Evolutionary conservation across 2,329 filamentous ascomycete genomes (phyloP).

Genomic region (Didymella glomerata): DNA sequence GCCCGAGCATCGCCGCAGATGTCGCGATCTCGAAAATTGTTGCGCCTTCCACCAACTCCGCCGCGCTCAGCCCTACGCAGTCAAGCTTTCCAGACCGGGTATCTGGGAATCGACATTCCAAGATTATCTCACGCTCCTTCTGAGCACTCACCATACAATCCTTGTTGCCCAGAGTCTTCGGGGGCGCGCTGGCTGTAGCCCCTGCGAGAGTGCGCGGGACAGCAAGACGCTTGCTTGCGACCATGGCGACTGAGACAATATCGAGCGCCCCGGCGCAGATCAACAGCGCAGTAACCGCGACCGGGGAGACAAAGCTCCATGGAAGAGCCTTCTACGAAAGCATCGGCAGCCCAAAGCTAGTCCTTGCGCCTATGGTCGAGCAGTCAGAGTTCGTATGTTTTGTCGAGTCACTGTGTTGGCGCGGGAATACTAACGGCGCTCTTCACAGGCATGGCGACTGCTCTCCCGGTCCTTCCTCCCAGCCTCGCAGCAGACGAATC

Average conservation of each 20-base stretch:
- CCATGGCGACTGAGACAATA: conserved; percentile 30
- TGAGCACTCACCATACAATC: conserved; percentile 31
- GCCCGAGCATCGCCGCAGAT: conserved; percentile 11
- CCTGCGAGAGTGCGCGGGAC: conserved; percentile 20
- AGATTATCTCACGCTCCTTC: background rate
- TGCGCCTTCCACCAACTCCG: conserved; percentile 1
- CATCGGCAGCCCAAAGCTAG: conserved; percentile 87
- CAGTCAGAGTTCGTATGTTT: conserved; percentile 91
- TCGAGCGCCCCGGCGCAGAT: conserved; percentile 19
- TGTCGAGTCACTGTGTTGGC: conserved; percentile 6
- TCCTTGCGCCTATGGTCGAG: conserved; percentile 97
- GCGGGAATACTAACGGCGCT: conserved; percentile 18
- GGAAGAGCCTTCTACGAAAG: conserved; percentile 94
- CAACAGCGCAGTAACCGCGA: conserved; percentile 21
- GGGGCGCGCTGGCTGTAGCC: conserved; percentile 34
- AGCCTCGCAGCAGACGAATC: conserved; percentile 59
- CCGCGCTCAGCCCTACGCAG: background rate
- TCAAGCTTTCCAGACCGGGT: background rate
- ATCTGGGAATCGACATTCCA: background rate
- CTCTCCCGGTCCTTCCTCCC: conserved; percentile 92
- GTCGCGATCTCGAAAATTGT: conserved; percentile 21
- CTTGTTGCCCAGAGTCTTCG: conserved; percentile 25
- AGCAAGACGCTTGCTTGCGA: conserved; percentile 23
- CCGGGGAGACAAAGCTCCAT: conserved; percentile 67
- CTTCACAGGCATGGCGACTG: conserved; percentile 86